Evolutionary conservation across 306 rosid genomes (phyloP).

Genomic region (Trichosanthes cucumerina): DNA sequence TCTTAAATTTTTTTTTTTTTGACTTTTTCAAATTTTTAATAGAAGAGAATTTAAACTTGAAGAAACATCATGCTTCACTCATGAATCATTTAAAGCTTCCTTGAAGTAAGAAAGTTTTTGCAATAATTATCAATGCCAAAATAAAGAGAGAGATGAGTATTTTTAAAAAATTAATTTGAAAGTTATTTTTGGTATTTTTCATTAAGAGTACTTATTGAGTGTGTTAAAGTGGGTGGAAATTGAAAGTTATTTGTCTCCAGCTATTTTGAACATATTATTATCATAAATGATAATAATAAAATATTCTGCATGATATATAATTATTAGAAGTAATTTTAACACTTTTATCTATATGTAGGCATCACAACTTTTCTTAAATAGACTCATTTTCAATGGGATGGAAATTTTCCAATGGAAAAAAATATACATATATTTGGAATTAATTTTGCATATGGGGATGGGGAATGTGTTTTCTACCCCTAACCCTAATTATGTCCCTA

Average conservation of each 20-base stretch:
- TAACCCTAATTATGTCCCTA: no score
- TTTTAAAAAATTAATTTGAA: not conserved
- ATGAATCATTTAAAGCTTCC: slow-evolving; percentile 1
- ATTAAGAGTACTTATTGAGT: not conserved
- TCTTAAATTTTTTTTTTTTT: not conserved
- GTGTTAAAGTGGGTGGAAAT: not conserved
- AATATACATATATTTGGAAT: no score
- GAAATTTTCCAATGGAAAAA: not conserved
- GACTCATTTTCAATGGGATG: not conserved
- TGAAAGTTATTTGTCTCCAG: not conserved
- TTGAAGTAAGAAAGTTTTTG: not conserved
- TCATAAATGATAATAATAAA: not conserved
- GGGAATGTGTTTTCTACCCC: no score
- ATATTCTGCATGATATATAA: not conserved
- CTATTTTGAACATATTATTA: not conserved
- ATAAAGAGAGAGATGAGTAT: not conserved
- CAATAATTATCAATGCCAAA: not conserved
- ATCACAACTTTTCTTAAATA: not conserved
- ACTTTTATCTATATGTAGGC: not conserved
- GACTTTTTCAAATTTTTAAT: no score
- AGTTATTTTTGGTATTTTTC: not conserved
- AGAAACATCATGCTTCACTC: not conserved
- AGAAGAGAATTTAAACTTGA: not conserved
- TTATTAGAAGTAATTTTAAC: not conserved
- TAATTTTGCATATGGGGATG: no score